Evolutionary conservation across 768 basidiomycete species (phyloP), one percentile per base, ranked within the genome.

Genomic region (Suillus alpinus): DNA sequence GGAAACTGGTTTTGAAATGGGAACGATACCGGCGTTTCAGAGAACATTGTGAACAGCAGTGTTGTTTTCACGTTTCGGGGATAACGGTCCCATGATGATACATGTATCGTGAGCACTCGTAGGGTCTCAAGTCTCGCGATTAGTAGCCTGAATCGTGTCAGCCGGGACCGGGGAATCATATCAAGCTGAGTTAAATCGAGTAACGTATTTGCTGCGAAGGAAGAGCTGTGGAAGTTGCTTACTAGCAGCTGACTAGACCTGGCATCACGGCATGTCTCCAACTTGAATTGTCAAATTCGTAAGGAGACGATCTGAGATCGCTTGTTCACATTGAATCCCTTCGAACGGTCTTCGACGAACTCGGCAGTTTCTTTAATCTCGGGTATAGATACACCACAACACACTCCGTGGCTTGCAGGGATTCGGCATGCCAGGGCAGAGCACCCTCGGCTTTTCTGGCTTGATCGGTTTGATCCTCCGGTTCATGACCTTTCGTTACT

Each of bases 321-420:
- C 9, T 32, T 32, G 4, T n/a, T 51, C 29, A 56, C 53, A 23
- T 40, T 37, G 40, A 36, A 36, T 36, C 18, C n/a, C 40, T 56
- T 56, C 41, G 20, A 16, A 49, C 41, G 39, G 13, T 31, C n/a
- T n/a, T 32, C 23, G 52, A 53, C 36, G 16, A 39, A 52, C 51
- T 52, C 32, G 32, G 51, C 51, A 52, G 32, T 36, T 36, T 53
- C 34, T 53, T 53, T 50, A 50, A 50, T 50, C 36, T 53, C 52
- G 20, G 52, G 32, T 50, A 50, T 50, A 50, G 49, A 50, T 50
- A 50, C 34, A 37, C 52, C 52, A 23, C 52, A 18, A 39, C 53
- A 36, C 23, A 29, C 53, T 39, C 16, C 53, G 39, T 55, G 36
- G 53, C 39, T 7, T 40, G n/a, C 37, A 55, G 53, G 36, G 14